Conservation (phyloP, 2,329 filamentous ascomycete genomes). For the Periconia sp. region DNA sequence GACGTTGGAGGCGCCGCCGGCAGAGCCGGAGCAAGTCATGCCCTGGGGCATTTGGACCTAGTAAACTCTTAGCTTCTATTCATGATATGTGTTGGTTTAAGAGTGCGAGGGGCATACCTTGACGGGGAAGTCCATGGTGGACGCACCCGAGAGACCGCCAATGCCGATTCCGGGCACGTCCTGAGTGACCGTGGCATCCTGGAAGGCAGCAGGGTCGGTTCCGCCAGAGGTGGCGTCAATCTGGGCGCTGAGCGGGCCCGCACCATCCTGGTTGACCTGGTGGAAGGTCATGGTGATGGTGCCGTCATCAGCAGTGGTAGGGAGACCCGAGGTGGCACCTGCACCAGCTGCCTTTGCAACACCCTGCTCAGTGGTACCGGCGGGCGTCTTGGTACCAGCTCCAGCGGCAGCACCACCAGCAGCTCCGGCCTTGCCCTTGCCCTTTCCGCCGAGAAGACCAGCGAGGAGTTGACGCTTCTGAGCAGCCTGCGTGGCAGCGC, state of each 20-base stretch:
- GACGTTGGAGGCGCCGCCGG: constrained; percentile 65
- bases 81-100: neutral
- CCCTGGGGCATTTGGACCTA: constrained; percentile 68
- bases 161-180: constrained; percentile 66
- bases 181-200: constrained; percentile 63
- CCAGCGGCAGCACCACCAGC: constrained; percentile 40
- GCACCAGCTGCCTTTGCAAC: constrained; percentile 62
- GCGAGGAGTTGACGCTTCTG: constrained; percentile 34
- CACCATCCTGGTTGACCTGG: constrained; percentile 74
- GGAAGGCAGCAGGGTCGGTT: constrained; percentile 65
- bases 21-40: constrained; percentile 68
- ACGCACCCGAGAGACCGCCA: constrained; percentile 63
- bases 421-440: constrained; percentile 25
- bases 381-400: constrained; percentile 55
- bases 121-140: constrained; percentile 69
- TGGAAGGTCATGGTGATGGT: constrained; percentile 69
- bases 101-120: constrained; percentile 37
- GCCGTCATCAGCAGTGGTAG: constrained; percentile 66
- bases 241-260: constrained; percentile 66
- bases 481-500: constrained; percentile 8
- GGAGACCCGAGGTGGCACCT: constrained; percentile 62
- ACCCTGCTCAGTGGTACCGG: constrained; percentile 57
- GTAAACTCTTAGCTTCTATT: constrained; percentile 9
- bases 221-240: constrained; percentile 70
- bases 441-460: constrained; percentile 36